A percentile compares a stretch with the other conserved stretches of the same genome.
phyloP scores from a whole-genome alignment of 805 yeast genomes.

The Yarrowia sp. region DNA sequence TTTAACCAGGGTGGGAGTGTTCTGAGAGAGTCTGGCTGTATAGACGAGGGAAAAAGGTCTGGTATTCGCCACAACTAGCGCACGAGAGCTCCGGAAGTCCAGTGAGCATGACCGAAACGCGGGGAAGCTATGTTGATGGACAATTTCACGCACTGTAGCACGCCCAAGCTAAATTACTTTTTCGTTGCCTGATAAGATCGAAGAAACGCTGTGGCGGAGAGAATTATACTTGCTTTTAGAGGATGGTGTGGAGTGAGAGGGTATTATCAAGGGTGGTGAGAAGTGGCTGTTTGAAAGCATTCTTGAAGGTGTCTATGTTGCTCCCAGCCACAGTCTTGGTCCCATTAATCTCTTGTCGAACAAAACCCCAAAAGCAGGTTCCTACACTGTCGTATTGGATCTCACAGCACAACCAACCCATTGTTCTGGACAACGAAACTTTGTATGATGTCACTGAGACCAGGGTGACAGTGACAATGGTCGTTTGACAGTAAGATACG shows the following conservation, averaged over 20 bases:
- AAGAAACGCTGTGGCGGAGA: neutral
- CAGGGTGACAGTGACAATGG: neutral
- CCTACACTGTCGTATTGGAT: constrained; percentile 16
- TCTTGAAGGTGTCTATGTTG: no score
- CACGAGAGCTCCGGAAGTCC: no score
- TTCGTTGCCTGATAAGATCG: constrained; percentile 25
- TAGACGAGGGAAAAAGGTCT: no score
- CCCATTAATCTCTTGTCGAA: no score
- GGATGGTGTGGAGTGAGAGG: neutral
- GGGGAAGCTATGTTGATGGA: no score
- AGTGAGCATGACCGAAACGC: no score
- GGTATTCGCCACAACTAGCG: neutral
- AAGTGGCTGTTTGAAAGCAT: no score
- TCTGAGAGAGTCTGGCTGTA: neutral
- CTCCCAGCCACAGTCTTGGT: no score
- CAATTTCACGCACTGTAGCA: no score
- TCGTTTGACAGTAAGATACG: neutral
- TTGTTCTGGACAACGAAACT: constrained; percentile 10
- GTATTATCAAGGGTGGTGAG: no score
- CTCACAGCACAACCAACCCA: constrained; percentile 12
- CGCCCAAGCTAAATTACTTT: constrained; percentile 7
- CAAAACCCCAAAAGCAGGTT: neutral
- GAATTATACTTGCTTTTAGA: constrained; percentile 7
- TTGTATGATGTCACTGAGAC: constrained; percentile 9
- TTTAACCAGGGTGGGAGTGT: neutral